Conservation (phyloP, 1,284 basidiomycete genomes). For the Anthracocystis setariae region DNA sequence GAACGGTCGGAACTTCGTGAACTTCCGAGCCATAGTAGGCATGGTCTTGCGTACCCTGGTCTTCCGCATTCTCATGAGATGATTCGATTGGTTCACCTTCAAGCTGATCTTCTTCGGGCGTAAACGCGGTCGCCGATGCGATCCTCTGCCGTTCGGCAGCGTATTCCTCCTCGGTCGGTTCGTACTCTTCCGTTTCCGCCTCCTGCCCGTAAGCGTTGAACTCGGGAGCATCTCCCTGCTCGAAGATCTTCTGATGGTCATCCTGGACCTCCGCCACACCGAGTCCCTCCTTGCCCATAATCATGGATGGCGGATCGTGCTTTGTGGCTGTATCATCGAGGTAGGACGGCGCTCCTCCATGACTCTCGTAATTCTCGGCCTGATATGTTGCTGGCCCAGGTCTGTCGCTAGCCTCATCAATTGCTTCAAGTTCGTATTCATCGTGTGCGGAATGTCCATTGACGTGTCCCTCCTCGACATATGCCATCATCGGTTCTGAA, state of each 20-base stretch:
- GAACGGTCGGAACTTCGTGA: slow-evolving; percentile 25
- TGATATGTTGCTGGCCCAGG: background rate
- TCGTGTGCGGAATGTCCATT: background rate
- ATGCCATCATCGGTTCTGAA: background rate
- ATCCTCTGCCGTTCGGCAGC: background rate
- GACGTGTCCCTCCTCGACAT: slow-evolving; percentile 2
- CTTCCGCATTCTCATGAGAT: background rate
- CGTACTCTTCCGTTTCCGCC: slow-evolving; percentile 15
- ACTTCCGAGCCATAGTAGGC: slow-evolving; percentile 15
- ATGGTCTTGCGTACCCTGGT: slow-evolving; percentile 8
- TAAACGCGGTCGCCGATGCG: background rate
- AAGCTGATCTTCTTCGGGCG: slow-evolving; percentile 13
- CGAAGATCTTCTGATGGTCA: background rate
- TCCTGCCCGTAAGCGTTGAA: background rate
- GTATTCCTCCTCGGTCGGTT: slow-evolving; percentile 2
- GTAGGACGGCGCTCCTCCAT: background rate
- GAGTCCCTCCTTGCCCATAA: background rate
- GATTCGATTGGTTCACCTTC: slow-evolving; percentile 4
- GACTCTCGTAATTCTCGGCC: background rate
- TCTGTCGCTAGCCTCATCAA: background rate
- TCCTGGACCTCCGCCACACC: background rate
- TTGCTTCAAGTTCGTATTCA: background rate
- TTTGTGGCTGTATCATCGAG: background rate
- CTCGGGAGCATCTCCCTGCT: background rate
- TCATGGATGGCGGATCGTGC: background rate